These are phyloP conservation scores for Pyrenopolyporus hunteri DNA, from an alignment of 495 filamentous ascomycete genomes.

Conservation along the genomic window DNA sequence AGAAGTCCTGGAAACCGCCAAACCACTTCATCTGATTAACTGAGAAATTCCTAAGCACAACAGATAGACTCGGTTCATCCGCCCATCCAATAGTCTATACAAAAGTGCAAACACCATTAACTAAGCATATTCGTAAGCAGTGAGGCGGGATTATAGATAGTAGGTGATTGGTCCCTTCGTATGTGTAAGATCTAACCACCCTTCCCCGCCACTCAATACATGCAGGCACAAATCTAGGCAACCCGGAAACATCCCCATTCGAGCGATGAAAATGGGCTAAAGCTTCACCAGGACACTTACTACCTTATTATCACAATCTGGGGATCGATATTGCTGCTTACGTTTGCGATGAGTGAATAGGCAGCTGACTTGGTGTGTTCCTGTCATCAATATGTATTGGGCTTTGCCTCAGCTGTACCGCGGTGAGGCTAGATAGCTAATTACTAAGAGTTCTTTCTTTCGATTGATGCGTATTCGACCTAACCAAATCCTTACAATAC, in stretches of 20 bases:
- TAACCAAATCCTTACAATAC: too few relatives aligned
- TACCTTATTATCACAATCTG: background rate
- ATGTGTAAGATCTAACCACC: background rate
- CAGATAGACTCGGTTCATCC: too few relatives aligned
- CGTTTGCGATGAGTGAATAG: background rate
- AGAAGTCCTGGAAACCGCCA: too few relatives aligned
- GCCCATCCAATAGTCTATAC: too few relatives aligned
- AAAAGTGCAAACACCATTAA: background rate
- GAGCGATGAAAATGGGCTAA: background rate
- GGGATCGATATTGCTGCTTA: constrained; percentile 16
- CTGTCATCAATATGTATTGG: background rate
- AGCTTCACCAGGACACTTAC: constrained; percentile 3
- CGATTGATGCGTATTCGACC: background rate
- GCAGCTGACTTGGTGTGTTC: background rate
- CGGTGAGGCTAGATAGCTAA: background rate
- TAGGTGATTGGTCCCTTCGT: constrained; percentile 1
- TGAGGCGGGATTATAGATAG: background rate
- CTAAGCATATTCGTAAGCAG: background rate
- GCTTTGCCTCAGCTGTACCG: background rate
- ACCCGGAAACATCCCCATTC: constrained; percentile 2
- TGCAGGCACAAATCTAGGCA: constrained; percentile 17
- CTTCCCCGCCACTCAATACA: background rate
- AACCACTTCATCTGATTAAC: too few relatives aligned
- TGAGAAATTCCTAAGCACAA: too few relatives aligned
- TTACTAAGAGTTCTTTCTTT: background rate